Evolutionary conservation across 345 rosid species (phyloP).

Genomic region (Nephelium lappaceum): DNA sequence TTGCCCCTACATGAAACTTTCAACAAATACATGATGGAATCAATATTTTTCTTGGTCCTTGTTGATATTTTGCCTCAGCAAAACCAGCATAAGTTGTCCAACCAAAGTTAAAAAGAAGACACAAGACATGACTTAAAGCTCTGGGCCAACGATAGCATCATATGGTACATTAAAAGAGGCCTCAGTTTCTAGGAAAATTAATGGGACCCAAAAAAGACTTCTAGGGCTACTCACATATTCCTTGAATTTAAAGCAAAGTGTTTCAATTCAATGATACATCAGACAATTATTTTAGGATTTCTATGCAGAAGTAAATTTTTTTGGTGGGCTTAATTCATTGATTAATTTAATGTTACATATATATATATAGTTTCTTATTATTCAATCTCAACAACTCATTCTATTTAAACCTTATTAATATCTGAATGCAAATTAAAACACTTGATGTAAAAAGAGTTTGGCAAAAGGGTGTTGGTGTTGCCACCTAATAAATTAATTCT

Average conservation of each 20-base stretch:
- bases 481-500: too few relatives aligned
- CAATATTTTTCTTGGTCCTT: background rate
- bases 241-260: background rate
- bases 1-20: background rate
- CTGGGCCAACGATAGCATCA: background rate
- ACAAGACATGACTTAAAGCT: slow-evolving; percentile 7
- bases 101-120: background rate
- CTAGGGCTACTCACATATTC: background rate
- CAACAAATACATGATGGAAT: background rate
- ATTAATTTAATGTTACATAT: too few relatives aligned
- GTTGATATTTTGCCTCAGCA: background rate
- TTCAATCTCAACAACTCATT: too few relatives aligned
- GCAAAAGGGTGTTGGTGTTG: too few relatives aligned
- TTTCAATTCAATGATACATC: background rate
- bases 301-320: background rate
- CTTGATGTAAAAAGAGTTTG: too few relatives aligned
- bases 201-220: background rate
- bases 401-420: too few relatives aligned
- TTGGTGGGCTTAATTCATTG: background rate
- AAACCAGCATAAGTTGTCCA: slow-evolving; percentile 6
- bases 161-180: background rate
- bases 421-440: too few relatives aligned
- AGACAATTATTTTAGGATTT: background rate
- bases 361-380: too few relatives aligned
- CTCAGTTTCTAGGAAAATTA: background rate